Evolutionary conservation across 1,284 basidiomycete genomes (phyloP).

Genomic region (Leccinum proliferum): DNA sequence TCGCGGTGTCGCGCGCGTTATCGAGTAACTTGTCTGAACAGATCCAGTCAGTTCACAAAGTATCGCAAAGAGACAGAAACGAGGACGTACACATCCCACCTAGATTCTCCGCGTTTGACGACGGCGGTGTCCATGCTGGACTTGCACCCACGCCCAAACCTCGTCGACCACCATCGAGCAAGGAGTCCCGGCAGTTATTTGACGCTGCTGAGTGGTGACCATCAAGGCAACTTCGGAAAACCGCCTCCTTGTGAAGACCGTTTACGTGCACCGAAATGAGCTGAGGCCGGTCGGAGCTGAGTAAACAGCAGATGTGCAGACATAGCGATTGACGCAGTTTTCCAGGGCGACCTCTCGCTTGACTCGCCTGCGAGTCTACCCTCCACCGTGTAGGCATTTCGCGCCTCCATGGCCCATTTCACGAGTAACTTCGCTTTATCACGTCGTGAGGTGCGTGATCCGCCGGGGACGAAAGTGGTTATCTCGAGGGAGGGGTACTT

Average conservation of each 20-base stretch:
- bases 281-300: slow-evolving; percentile 41
- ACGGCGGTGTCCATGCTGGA: slow-evolving; percentile 74
- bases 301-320: slow-evolving; percentile 19
- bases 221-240: neutral
- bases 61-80: neutral
- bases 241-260: slow-evolving; percentile 79
- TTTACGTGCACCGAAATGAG: slow-evolving; percentile 72
- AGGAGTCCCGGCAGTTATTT: slow-evolving; percentile 36
- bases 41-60: neutral
- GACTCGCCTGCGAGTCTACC: slow-evolving; percentile 21
- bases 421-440: slow-evolving; percentile 17
- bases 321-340: slow-evolving; percentile 51
- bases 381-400: slow-evolving; percentile 9
- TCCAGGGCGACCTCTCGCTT: slow-evolving; percentile 45
- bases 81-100: slow-evolving; percentile 44
- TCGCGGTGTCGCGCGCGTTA: slow-evolving; percentile 66
- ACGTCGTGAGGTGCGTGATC: slow-evolving; percentile 28
- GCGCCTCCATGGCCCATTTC: slow-evolving; percentile 21
- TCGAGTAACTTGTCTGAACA: slow-evolving; percentile 59
- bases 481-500: slow-evolving; percentile 36
- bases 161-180: slow-evolving; percentile 59
- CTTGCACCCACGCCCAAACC: slow-evolving; percentile 75
- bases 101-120: slow-evolving; percentile 51
- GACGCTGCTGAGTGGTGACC: too few relatives aligned
- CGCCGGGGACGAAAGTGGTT: slow-evolving; percentile 11